Evolutionary conservation across 139 green algal genomes (phyloP), one percentile per base, ranked within the genome.

Genomic region (Asterochloris sp.): DNA sequence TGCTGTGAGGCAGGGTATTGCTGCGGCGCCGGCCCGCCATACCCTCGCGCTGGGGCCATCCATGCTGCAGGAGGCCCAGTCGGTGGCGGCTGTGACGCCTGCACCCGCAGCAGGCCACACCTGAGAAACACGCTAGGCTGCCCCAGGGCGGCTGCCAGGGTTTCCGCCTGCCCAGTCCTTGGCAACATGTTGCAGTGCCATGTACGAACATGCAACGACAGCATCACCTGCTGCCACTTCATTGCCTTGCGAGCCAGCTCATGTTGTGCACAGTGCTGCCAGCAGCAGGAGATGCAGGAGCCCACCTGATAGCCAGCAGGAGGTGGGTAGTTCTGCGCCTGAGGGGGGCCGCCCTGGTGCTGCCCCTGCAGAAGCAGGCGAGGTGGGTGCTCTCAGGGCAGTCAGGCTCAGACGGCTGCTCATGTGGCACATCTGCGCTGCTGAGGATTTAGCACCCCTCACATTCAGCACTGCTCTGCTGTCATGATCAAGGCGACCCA

Each of bases 241-340:
- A 71, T 2, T 26, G 21, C 66, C 21, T 71, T 21, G 17, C 19
- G 8, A 21, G 10, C 21, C 19, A 71, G 17, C 66, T 26, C 66
- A 71, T 26, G 66, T 26, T 71, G 66, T 71, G 4, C 66, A 10
- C 69, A 13, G 10, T 54, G 29, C 9, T n/a, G 69, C 69, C 28
- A 27, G 24, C 21, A 27, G 29, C 10, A 17, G 16, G 21, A 23
- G 8, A 16, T 13, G 64, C 54, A 69, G 19, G 29, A 64, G 29
- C 38, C 19, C 74, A 78, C 74, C 76, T 80, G 76, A 26, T 80
- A 80, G 60, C 66, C 66, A 24, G 63, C 78, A 24, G 66, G 79
- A 26, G 66, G 79, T 13, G 79, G 79, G 79, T 83, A 83, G 29
- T 71, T 73, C 47, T 66, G 62, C 13, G 69, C 38, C 11, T 54